phyloP scores from a whole-genome alignment of 768 basidiomycete genomes.

The Tephrocybe sp. region DNA sequence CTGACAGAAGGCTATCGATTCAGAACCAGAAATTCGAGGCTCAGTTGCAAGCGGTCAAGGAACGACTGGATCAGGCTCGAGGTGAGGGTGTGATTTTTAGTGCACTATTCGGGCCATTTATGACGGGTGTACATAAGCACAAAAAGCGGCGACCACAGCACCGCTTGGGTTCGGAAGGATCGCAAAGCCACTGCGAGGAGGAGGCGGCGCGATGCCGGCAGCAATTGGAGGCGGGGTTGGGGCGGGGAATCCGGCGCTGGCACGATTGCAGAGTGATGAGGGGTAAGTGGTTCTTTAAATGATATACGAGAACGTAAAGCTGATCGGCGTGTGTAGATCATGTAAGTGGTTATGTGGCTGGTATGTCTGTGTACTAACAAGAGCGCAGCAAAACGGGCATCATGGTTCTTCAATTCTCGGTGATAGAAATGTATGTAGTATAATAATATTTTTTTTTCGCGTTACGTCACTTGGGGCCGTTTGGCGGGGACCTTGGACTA shows the following conservation, averaged over 20 bases:
- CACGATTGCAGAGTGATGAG: slow-evolving; percentile 83
- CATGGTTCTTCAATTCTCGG: slow-evolving; percentile 91
- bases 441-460: slow-evolving; percentile 19
- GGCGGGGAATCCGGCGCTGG: slow-evolving; percentile 57
- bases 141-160: slow-evolving; percentile 72
- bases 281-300: slow-evolving; percentile 31
- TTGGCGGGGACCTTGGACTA: slow-evolving; percentile 35
- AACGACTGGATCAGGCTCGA: slow-evolving; percentile 89
- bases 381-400: slow-evolving; percentile 78
- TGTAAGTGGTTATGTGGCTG: slow-evolving; percentile 30
- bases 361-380: slow-evolving; percentile 18
- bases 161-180: slow-evolving; percentile 89
- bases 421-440: slow-evolving; percentile 25
- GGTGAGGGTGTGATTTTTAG: slow-evolving; percentile 49
- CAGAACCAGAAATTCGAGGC: slow-evolving; percentile 97
- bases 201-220: slow-evolving; percentile 64
- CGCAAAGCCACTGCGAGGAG: slow-evolving; percentile 94
- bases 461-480: too few relatives aligned
- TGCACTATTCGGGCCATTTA: slow-evolving; percentile 11
- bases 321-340: slow-evolving; percentile 30
- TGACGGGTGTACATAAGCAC: slow-evolving; percentile 52
- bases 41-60: slow-evolving; percentile 89
- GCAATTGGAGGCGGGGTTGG: slow-evolving; percentile 43
- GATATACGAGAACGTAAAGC: slow-evolving; percentile 13
- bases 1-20: slow-evolving; percentile 86